A percentile compares a stretch with the other conserved stretches of the same genome.
Conservation (phyloP, 768 basidiomycete species). For the Russula foetens region DNA sequence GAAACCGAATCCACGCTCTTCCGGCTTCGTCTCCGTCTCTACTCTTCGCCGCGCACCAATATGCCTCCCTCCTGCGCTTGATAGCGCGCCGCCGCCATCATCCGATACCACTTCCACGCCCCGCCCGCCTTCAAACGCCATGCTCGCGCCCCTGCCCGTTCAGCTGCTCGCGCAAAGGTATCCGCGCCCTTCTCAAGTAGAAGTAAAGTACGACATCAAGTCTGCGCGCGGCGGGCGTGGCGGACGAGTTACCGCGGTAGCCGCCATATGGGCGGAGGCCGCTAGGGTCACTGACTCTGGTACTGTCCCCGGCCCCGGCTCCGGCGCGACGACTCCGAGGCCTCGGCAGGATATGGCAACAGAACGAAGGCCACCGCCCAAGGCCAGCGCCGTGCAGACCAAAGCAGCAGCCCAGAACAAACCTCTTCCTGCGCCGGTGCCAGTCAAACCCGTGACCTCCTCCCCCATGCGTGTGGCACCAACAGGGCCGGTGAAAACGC, state of each 20-base stretch:
- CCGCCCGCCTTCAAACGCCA: no score
- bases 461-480: background rate
- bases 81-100: no score
- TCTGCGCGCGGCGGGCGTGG: constrained; percentile 74
- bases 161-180: background rate
- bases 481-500: background rate
- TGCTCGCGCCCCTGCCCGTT: background rate
- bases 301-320: background rate
- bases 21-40: constrained; percentile 63
- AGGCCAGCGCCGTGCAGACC: background rate
- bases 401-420: background rate
- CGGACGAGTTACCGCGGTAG: constrained; percentile 64
- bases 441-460: background rate
- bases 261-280: constrained; percentile 57
- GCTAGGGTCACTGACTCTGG: background rate
- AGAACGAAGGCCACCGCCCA: no score
- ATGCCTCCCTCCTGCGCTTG: background rate
- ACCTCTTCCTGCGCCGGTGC: background rate
- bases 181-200: constrained; percentile 29
- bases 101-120: background rate
- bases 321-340: background rate
- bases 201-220: constrained; percentile 61
- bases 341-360: no score
- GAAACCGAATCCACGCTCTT: constrained; percentile 57
- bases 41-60: constrained; percentile 33